phyloP scores from a whole-genome alignment of 2,329 filamentous ascomycete genomes.

The Gnomoniopsis sp. region DNA sequence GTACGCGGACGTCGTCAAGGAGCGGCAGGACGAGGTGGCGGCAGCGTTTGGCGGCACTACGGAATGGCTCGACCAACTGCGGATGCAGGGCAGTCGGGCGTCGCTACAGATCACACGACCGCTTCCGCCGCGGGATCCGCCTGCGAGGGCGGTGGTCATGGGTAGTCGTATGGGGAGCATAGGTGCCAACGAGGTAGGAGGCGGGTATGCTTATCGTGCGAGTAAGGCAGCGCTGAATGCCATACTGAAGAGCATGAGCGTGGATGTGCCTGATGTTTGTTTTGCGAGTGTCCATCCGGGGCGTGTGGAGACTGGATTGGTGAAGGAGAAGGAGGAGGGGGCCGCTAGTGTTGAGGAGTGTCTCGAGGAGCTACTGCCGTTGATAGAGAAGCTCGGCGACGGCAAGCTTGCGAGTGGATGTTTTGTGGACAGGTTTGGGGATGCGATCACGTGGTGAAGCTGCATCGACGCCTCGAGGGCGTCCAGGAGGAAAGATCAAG shows the following conservation, averaged over 20 bases:
- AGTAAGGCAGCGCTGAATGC: slow-evolving; percentile 16
- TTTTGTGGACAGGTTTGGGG: slow-evolving; percentile 13
- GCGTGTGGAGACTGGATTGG: slow-evolving; percentile 13
- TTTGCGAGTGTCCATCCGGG: slow-evolving; percentile 13
- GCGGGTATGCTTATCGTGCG: slow-evolving; percentile 16
- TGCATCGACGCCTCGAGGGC: no score
- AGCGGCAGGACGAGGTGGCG: not conserved
- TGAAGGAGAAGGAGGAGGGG: slow-evolving; percentile 6
- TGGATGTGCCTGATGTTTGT: slow-evolving; percentile 13
- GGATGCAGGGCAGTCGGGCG: not conserved
- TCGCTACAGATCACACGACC: not conserved
- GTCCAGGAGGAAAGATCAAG: no score
- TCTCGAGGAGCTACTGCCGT: not conserved
- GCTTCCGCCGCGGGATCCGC: not conserved
- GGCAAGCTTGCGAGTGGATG: not conserved
- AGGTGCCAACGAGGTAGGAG: slow-evolving; percentile 3
- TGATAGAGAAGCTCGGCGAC: slow-evolving; percentile 5
- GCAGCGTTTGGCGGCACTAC: not conserved
- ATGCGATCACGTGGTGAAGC: slow-evolving; percentile 7
- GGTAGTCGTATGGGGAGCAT: slow-evolving; percentile 11
- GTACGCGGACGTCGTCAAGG: not conserved
- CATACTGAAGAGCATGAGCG: slow-evolving; percentile 11
- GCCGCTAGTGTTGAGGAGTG: slow-evolving; percentile 6
- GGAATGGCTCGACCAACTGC: not conserved
- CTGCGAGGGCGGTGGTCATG: slow-evolving; percentile 3